Evolutionary conservation across 768 basidiomycete genomes (phyloP).

Genomic region (Boletus pseudo-olivaceus): DNA sequence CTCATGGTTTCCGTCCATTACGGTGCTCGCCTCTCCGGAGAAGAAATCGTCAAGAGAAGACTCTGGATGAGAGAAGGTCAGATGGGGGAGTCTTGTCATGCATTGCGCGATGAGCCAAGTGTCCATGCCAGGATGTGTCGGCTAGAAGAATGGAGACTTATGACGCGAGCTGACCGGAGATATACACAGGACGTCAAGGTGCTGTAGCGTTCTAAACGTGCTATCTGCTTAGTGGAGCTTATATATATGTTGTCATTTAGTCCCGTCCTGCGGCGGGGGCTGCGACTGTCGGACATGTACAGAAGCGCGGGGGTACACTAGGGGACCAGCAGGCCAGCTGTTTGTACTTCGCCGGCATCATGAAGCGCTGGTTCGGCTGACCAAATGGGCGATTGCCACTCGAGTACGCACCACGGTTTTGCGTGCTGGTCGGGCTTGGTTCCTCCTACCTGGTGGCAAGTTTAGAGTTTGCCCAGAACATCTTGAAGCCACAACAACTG

Average conservation of each 20-base stretch:
- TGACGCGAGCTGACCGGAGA: background rate
- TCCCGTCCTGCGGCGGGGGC: background rate
- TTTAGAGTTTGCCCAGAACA: background rate
- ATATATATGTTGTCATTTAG: background rate
- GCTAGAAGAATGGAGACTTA: background rate
- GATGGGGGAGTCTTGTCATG: constrained; percentile 10
- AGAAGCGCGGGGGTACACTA: background rate
- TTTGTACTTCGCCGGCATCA: background rate
- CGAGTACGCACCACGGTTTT: too few species aligned
- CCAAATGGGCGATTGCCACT: background rate
- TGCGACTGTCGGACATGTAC: background rate
- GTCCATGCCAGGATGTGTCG: background rate
- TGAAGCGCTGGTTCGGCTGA: background rate
- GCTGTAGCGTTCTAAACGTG: background rate
- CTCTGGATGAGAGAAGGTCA: constrained; percentile 13
- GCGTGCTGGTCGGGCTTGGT: background rate
- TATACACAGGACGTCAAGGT: background rate
- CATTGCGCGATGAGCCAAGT: constrained; percentile 11
- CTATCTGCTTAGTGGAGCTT: background rate
- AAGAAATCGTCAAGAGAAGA: constrained; percentile 15
- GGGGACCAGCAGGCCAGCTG: background rate
- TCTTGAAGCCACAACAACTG: too few species aligned
- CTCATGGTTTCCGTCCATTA: background rate
- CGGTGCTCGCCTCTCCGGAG: background rate
- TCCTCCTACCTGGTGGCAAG: background rate